phyloP scores from a whole-genome alignment of 768 basidiomycete species.

The Leccinum boreale region DNA sequence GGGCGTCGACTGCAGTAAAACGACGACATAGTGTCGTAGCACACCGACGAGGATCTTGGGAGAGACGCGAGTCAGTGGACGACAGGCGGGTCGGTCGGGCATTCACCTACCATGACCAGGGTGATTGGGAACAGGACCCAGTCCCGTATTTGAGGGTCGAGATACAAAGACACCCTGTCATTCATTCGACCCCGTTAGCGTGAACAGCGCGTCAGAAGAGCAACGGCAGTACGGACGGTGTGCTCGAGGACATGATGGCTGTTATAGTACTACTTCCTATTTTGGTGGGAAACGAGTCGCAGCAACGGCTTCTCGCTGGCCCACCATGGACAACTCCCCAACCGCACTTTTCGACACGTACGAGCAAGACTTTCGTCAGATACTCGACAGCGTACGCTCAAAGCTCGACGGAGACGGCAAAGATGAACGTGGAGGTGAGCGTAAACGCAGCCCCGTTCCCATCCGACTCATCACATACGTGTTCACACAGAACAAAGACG shows the following conservation, averaged over 20 bases:
- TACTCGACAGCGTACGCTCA: slow-evolving; percentile 67
- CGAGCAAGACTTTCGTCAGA: slow-evolving; percentile 87
- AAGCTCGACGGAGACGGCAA: slow-evolving; percentile 74
- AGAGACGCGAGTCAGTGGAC: slow-evolving; percentile 2
- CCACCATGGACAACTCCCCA: slow-evolving; percentile 74
- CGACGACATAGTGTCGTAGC: slow-evolving; percentile 86
- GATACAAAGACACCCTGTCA: slow-evolving; percentile 54
- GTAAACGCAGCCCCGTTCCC: neutral
- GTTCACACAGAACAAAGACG: slow-evolving; percentile 68
- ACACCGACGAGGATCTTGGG: slow-evolving; percentile 87
- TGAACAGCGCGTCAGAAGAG: slow-evolving; percentile 1
- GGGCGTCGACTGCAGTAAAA: slow-evolving; percentile 79
- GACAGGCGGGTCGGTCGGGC: neutral
- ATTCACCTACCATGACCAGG: slow-evolving; percentile 79
- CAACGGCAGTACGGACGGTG: slow-evolving; percentile 20
- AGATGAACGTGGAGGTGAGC: slow-evolving; percentile 67
- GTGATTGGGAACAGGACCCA: slow-evolving; percentile 97
- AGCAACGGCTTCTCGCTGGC: slow-evolving; percentile 6
- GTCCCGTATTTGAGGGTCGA: slow-evolving; percentile 94
- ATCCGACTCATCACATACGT: neutral
- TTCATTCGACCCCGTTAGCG: slow-evolving; percentile 8
- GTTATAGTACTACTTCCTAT: slow-evolving; percentile 26
- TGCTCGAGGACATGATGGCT: slow-evolving; percentile 35
- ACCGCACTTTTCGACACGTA: slow-evolving; percentile 88
- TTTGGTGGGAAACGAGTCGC: slow-evolving; percentile 20